These are phyloP conservation scores for Trypanosoma melophagium DNA, from an alignment of 208 protist genomes.

Conservation along the genomic window DNA sequence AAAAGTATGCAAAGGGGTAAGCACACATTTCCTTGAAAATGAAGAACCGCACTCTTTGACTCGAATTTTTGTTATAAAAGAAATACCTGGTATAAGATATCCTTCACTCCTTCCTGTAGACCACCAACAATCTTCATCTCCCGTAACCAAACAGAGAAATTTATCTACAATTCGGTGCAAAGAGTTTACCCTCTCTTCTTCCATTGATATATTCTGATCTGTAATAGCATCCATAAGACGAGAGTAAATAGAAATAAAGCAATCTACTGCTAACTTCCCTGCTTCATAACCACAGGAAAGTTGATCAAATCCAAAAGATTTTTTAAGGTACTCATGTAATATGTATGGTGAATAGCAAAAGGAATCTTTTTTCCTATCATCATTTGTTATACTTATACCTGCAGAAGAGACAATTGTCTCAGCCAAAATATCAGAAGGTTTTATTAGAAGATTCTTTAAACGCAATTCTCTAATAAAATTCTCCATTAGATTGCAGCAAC, in stretches of 20 bases:
- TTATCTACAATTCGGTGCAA: constrained; percentile 13
- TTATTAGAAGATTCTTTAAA: not conserved
- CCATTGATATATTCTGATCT: not conserved
- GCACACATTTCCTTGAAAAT: constrained; percentile 11
- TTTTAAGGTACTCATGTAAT: constrained; percentile 20
- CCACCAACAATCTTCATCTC: constrained; percentile 2
- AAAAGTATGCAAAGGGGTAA: constrained; percentile 15
- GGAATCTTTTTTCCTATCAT: not conserved
- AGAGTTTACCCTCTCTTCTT: not conserved
- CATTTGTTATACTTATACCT: not conserved
- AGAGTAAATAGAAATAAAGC: constrained; percentile 22
- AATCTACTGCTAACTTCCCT: constrained; percentile 23
- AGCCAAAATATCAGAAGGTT: constrained; percentile 13
- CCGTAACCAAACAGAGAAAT: constrained; percentile 7
- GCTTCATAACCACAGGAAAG: constrained; percentile 21
- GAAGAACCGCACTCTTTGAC: not conserved
- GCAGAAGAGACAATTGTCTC: not conserved
- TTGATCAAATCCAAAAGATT: constrained; percentile 22
- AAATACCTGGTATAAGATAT: constrained; percentile 25
- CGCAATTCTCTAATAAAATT: constrained; percentile 21
- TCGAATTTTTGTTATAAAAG: constrained; percentile 14
- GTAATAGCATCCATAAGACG: not conserved
- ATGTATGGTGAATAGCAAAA: constrained; percentile 8
- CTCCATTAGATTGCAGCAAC: constrained; percentile 16
- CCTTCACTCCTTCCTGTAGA: constrained; percentile 8